Percentiles rank a stretch among this genome's conserved stretches.
Conservation (phyloP, 2,329 filamentous ascomycete species). For the Aspergillus sp. region DNA sequence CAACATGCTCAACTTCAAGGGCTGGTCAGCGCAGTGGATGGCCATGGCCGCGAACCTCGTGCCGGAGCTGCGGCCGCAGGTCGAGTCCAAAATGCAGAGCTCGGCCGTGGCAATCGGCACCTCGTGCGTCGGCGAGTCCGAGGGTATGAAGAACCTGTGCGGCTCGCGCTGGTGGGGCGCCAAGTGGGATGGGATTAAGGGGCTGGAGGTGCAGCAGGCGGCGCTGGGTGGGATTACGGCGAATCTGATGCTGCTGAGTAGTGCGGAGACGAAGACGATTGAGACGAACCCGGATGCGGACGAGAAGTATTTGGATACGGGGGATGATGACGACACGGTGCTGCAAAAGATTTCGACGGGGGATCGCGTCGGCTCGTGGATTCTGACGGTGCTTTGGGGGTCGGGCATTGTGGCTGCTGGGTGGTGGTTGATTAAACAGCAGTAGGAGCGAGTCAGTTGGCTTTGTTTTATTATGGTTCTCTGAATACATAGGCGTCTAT, state of each 20-base stretch:
- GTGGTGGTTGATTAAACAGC: conserved; percentile 17
- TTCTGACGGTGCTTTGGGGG: conserved; percentile 22
- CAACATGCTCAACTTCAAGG: conserved; percentile 72
- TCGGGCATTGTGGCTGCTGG: conserved; percentile 9
- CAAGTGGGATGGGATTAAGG: conserved; percentile 31
- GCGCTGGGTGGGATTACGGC: conserved; percentile 26
- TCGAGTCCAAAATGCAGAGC: conserved; percentile 57
- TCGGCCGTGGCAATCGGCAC: conserved; percentile 60
- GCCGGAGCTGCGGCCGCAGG: conserved; percentile 49
- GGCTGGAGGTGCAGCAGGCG: conserved; percentile 37
- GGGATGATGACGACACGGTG: conserved; percentile 4
- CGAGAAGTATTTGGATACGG: conserved; percentile 17
- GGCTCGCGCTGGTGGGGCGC: conserved; percentile 35
- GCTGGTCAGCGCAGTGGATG: conserved; percentile 63
- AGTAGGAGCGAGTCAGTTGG: too few species aligned
- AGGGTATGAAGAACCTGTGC: conserved; percentile 52
- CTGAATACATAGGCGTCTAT: too few species aligned
- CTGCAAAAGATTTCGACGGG: conserved; percentile 20
- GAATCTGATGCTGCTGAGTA: conserved; percentile 17
- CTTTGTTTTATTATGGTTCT: too few species aligned
- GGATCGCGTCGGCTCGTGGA: conserved; percentile 29
- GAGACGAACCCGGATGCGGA: conserved; percentile 41
- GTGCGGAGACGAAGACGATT: conserved; percentile 39
- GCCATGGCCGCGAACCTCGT: conserved; percentile 59
- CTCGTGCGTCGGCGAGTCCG: conserved; percentile 59